Base-by-base conservation (phyloP, 306 rosid genomes). In the Quercus mongolica region DNA sequence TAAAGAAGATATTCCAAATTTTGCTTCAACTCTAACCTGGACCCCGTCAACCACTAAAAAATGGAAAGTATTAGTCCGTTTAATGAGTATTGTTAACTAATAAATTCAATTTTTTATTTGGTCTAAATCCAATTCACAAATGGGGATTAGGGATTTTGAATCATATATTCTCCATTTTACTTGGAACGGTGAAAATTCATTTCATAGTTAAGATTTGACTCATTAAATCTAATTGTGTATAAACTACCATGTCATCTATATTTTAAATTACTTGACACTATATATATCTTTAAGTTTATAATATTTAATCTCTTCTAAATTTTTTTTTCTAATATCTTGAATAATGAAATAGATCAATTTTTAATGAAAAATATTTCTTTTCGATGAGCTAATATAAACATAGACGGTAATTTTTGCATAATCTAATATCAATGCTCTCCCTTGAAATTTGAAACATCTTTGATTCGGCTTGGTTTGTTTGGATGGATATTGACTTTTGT, bases 131-230 rank as follows among this genome's bases (percentile, higher is more conserved):
- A 33, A 35, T 33, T 49, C 38, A 19, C 52, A 5, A 33, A 35
- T 26, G 0, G 0, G 0, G 0, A 38, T 38, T 7, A 38, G 11
- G 3, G 46, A 0, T 38, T 38, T 0, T 38, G 1, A 38, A 38
- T 0, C 6, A 1, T 38, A 2, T 38, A 38, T 3, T 6, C 3
- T 7, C 0, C 3, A 2, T 38, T 38, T 38, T 0, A 7, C 11
- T 38, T 7, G 11, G 3, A 38, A 38, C 0, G 0, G 3, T 38
- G 11, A 38, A 7, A 7, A 38, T 38, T 38, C 11, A 38, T 38
- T 38, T 38, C 3, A 38, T 38, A 2, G 3, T 38, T 38, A 7
- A 38, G 0, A 38, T 38, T 38, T 38, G 11, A 38, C 3, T 7
- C 1, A 38, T 38, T 7, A 0, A 38, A 7, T 38, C 3, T 38